Percentiles rank a stretch among this genome's conserved stretches.
Evolutionary conservation across 2,329 filamentous ascomycete species (phyloP).

Genomic region (Epichloe brachyelytri): DNA sequence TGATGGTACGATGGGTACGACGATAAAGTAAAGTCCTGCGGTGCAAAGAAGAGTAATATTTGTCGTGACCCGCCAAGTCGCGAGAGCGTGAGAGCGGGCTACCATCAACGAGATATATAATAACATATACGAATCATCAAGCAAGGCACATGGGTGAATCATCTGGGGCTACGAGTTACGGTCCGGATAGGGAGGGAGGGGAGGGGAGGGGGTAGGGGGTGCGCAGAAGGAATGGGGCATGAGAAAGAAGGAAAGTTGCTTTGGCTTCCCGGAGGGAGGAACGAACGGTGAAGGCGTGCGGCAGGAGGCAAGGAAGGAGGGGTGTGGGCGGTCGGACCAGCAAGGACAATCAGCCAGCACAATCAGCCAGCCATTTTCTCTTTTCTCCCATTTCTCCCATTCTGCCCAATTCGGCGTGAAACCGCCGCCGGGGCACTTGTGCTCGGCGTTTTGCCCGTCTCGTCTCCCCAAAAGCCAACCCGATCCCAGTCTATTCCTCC

Average conservation of each 20-base stretch:
- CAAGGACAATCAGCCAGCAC: background rate
- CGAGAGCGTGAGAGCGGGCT: background rate
- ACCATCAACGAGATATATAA: slow-evolving; percentile 10
- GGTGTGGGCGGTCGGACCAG: background rate
- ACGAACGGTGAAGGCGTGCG: background rate
- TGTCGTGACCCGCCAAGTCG: background rate
- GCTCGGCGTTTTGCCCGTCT: background rate
- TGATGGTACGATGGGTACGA: too few relatives aligned
- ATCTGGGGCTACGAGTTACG: slow-evolving; percentile 4
- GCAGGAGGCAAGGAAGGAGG: background rate
- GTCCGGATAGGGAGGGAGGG: background rate
- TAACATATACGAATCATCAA: slow-evolving; percentile 10
- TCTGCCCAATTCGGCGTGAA: background rate
- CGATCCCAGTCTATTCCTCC: too few relatives aligned
- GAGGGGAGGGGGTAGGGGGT: background rate
- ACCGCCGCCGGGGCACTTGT: background rate
- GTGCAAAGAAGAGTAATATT: background rate
- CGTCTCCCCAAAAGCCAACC: background rate
- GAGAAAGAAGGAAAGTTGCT: background rate
- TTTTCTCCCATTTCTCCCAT: background rate
- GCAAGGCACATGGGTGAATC: slow-evolving; percentile 14
- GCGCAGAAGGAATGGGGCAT: background rate
- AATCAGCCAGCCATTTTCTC: background rate
- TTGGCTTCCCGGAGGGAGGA: slow-evolving; percentile 2
- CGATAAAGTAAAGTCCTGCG: too few relatives aligned